A percentile compares a stretch with the other conserved stretches of the same genome.
These are phyloP conservation scores for Fusarium praegraminearum DNA, from an alignment of 2,329 filamentous ascomycete genomes.

Conservation along the genomic window DNA sequence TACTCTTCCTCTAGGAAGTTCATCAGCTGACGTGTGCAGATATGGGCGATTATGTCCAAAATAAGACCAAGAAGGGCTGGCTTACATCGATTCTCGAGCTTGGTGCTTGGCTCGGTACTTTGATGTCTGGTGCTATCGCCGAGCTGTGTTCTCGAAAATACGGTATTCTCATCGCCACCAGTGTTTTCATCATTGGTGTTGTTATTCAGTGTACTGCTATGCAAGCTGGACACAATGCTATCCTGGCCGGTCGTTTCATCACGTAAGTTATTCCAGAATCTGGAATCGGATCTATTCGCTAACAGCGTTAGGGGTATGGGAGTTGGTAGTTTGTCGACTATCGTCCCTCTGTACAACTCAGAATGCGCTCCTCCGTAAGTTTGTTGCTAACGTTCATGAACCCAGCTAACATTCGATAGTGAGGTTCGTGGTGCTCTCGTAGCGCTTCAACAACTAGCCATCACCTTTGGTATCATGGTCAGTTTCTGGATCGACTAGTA, in stretches of 20 bases:
- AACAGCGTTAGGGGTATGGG: slow-evolving; percentile 65
- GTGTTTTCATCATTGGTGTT: slow-evolving; percentile 77
- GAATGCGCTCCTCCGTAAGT: slow-evolving; percentile 59
- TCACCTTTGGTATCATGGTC: slow-evolving; percentile 73
- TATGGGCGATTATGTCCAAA: slow-evolving; percentile 66
- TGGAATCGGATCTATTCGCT: neutral
- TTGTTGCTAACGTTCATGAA: fast-evolving
- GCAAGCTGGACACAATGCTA: slow-evolving; percentile 65
- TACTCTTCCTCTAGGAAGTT: fast-evolving
- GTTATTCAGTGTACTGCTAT: slow-evolving; percentile 75
- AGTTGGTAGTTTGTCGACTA: slow-evolving; percentile 76
- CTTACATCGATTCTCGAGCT: slow-evolving; percentile 78
- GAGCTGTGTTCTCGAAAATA: slow-evolving; percentile 77
- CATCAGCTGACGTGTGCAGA: slow-evolving; percentile 53
- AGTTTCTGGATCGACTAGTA: slow-evolving; percentile 73
- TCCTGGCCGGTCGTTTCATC: slow-evolving; percentile 78
- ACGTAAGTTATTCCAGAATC: slow-evolving; percentile 56
- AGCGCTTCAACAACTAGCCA: slow-evolving; percentile 64
- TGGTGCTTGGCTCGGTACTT: slow-evolving; percentile 80
- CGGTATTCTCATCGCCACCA: slow-evolving; percentile 73
- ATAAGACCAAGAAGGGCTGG: slow-evolving; percentile 69
- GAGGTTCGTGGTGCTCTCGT: slow-evolving; percentile 59
- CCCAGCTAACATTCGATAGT: slow-evolving; percentile 10
- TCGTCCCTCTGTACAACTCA: slow-evolving; percentile 68
- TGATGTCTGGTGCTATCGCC: slow-evolving; percentile 78